Evolutionary conservation across 1,284 basidiomycete genomes (phyloP), one percentile per base, ranked within the genome.

Genomic region (Ceratobasidium sp.): DNA sequence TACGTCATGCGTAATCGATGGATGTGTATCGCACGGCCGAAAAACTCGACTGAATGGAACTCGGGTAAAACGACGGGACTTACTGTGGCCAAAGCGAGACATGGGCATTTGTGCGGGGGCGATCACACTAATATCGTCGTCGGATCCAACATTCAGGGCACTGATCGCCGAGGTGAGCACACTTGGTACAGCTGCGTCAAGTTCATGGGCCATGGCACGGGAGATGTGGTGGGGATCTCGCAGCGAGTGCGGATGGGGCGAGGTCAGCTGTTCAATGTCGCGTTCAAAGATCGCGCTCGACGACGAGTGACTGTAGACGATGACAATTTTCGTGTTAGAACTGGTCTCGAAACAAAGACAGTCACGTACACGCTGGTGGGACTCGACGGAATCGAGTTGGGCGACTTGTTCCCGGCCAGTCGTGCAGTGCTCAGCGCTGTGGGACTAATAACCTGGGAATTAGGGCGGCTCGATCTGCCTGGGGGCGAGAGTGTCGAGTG

Each of bases 121-220:
- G 29, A 71, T 69, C 7, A 71, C 67, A 43, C 70, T 71, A 43
- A 71, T 67, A 13, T 71, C 70, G 27, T 71, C 70, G 25, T 65
- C 56, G 40, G 60, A 67, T 13, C 67, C 67, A 8, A 57, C 29
- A 34, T 68, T 62, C 20, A 71, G 57, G 32, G 70, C 67, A 52
- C 56, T 64, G 31, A 69, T 60, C 17, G 70, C 70, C 10, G 65
- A 42, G 22, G 43, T 62, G 25, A 71, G 55, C 2, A 71, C 70
- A 20, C 54, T 60, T 13, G 70, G 70, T 0, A 71, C 70, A 13
- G 55, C 35, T 7, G 56, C 68, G 45, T 71, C 70, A 27, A 71
- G 49, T 34, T 71, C 67, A 43, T 71, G 70, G 5, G 67, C 43
- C 38, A 55, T 68, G 20, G 70, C 70, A 12, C 70, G 65, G 20